Conservation (phyloP, 768 basidiomycete species). For the Podaxis sp. region DNA sequence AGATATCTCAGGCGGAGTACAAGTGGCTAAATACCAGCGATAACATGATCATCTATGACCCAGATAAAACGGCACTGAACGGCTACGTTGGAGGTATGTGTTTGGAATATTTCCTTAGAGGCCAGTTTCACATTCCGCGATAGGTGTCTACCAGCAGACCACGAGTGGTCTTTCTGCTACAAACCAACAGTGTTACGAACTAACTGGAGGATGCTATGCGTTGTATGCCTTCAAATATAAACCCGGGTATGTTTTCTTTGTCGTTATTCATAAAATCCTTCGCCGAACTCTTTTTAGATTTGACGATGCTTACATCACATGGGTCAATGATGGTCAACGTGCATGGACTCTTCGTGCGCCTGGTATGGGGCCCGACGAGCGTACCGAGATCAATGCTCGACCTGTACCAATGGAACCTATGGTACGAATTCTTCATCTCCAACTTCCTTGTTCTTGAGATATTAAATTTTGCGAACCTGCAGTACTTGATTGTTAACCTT, state of each 20-base stretch:
- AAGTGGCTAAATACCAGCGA: slow-evolving; percentile 44
- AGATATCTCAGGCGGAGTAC: slow-evolving; percentile 43
- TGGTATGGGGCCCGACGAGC: slow-evolving; percentile 50
- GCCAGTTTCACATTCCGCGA: background rate
- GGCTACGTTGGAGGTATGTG: slow-evolving; percentile 60
- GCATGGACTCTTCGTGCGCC: slow-evolving; percentile 57
- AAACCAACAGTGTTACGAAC: slow-evolving; percentile 64
- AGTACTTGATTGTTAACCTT: slow-evolving; percentile 69
- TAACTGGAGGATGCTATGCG: slow-evolving; percentile 28
- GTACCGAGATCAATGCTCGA: slow-evolving; percentile 51
- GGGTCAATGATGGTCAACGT: slow-evolving; percentile 57
- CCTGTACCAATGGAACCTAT: slow-evolving; percentile 67
- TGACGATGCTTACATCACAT: slow-evolving; percentile 62
- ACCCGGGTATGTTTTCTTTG: slow-evolving; percentile 34
- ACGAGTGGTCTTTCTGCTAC: slow-evolving; percentile 64
- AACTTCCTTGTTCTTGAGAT: background rate
- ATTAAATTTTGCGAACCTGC: background rate
- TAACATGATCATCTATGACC: slow-evolving; percentile 48
- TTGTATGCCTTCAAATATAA: slow-evolving; percentile 51
- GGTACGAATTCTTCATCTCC: slow-evolving; percentile 33
- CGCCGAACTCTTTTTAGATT: slow-evolving; percentile 33
- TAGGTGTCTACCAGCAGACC: slow-evolving; percentile 54
- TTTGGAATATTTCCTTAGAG: background rate
- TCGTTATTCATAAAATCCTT: background rate
- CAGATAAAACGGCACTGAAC: slow-evolving; percentile 46